Base-by-base conservation (phyloP, 805 yeast species). In the Nakazawaea holstii region DNA sequence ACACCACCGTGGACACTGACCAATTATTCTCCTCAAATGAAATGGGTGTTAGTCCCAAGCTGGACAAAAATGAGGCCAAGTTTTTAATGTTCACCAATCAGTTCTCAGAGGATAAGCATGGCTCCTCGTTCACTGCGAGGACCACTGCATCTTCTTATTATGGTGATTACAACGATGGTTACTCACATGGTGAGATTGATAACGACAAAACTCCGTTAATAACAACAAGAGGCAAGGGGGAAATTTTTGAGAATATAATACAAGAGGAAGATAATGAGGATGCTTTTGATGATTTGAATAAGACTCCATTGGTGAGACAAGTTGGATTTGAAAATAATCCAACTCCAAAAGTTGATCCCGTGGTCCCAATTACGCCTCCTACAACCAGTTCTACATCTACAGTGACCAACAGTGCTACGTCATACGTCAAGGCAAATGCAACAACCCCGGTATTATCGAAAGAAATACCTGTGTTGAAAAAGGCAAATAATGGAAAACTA, bases 81-180 rank as follows among this genome's bases (percentile, higher is more conserved):
- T 14, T 45, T 11, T 15, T 45, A 27, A 20, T 45, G 24, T 45
- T 45, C 38, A 35, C 48, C 10, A 39, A 45, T 37, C 35, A 32
- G 29, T 32, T 39, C 32, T 11, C 37, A 7, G 28, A 35, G n/a
- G 32, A 41, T 5, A 33, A 32, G 8, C 46, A 35, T 35, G 28
- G 7, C 28, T 28, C 41, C 10, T 4, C 37, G 1, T 24, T 43
- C 10, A 42, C 45, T 4, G 27, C 48, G 4, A 39, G 15, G 9
- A 46, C 41, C 6, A 35, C 40, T 8, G 35, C 38, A 8, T 46
- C 49, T 10, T 46, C 49, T 8, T 46, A 29, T 31, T 46, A 46
- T 30, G 49, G 49, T 8, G 49, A 46, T 4, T 46, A 46, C 24
- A 30, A 46, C 33, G 49, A 48, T 31, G 50, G 44, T 8, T 42